A percentile compares a stretch with the other conserved stretches of the same genome.
phyloP scores from a whole-genome alignment of 495 filamentous ascomycete species.

The Coniosporium apollinis region DNA sequence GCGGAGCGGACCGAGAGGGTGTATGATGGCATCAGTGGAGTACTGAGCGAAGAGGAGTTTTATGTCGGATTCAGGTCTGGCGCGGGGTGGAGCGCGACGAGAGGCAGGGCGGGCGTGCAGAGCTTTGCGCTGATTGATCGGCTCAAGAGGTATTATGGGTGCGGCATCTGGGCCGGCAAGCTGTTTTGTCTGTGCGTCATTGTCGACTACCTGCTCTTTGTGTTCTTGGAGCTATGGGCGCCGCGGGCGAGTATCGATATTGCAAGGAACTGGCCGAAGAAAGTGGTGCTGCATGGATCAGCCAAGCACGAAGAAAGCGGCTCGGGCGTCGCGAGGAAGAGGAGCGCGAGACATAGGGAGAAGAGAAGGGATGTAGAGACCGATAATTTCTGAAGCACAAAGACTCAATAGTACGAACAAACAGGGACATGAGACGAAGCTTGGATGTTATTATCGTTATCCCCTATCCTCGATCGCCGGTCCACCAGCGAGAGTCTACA shows the following conservation, averaged over 20 bases:
- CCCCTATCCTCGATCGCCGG: too few species aligned
- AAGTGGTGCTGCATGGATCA: constrained; percentile 21
- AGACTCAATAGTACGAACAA: too few species aligned
- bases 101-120: constrained; percentile 55
- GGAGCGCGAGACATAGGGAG: constrained; percentile 8
- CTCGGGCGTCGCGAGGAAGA: constrained; percentile 6
- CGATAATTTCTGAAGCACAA: too few species aligned
- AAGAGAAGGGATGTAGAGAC: constrained; percentile 9
- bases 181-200: constrained; percentile 88
- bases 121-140: constrained; percentile 88
- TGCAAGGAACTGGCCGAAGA: constrained; percentile 80
- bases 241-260: constrained; percentile 76
- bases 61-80: constrained; percentile 60
- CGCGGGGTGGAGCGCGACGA: constrained; percentile 43
- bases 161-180: constrained; percentile 98
- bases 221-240: constrained; percentile 73
- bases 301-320: constrained; percentile 1
- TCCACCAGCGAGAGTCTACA: too few species aligned
- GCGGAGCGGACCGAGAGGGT: constrained; percentile 84
- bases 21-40: constrained; percentile 78
- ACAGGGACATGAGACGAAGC: too few species aligned
- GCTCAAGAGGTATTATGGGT: constrained; percentile 93
- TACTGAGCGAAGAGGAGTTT: constrained; percentile 69
- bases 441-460: too few species aligned
- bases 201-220: constrained; percentile 78